These are phyloP conservation scores for Scheffersomyces ergatensis DNA, from an alignment of 805 yeast species.

Conservation along the genomic window DNA sequence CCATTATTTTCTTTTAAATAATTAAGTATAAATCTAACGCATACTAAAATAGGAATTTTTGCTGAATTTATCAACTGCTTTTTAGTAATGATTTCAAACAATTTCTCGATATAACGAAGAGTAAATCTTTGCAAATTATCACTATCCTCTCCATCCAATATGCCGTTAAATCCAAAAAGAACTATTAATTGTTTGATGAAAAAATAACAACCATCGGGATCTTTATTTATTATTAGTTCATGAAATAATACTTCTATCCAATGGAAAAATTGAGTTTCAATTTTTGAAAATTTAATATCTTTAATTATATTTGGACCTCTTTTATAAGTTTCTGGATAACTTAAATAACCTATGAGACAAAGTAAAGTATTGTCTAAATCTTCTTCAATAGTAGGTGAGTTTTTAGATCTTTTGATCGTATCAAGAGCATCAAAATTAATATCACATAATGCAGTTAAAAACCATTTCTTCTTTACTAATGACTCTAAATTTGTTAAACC, in stretches of 20 bases:
- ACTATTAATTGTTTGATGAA: constrained; percentile 22
- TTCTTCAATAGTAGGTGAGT: constrained; percentile 8
- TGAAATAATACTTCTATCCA: constrained; percentile 9
- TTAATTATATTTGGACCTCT: constrained; percentile 17
- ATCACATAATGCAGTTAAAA: constrained; percentile 23
- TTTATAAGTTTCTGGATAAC: constrained; percentile 33
- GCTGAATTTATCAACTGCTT: neutral
- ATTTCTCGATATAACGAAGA: constrained; percentile 18
- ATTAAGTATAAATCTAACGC: constrained; percentile 48
- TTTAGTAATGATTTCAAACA: constrained; percentile 10
- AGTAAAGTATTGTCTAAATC: constrained; percentile 24
- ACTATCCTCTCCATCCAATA: constrained; percentile 3
- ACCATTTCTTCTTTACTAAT: constrained; percentile 35
- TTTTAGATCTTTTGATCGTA: constrained; percentile 11
- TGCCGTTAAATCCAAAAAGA: constrained; percentile 18
- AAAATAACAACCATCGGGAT: constrained; percentile 9
- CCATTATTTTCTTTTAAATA: constrained; percentile 55
- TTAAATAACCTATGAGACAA: constrained; percentile 41
- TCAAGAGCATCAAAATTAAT: constrained; percentile 8
- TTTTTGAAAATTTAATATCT: constrained; percentile 18
- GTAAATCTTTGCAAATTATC: constrained; percentile 9
- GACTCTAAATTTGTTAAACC: constrained; percentile 47
- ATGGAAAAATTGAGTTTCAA: constrained; percentile 22
- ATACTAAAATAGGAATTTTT: constrained; percentile 10
- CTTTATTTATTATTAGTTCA: constrained; percentile 7